Evolutionary conservation across 352 stramenopile species (phyloP).

Genomic region (Saprolegnia parasitica): DNA sequence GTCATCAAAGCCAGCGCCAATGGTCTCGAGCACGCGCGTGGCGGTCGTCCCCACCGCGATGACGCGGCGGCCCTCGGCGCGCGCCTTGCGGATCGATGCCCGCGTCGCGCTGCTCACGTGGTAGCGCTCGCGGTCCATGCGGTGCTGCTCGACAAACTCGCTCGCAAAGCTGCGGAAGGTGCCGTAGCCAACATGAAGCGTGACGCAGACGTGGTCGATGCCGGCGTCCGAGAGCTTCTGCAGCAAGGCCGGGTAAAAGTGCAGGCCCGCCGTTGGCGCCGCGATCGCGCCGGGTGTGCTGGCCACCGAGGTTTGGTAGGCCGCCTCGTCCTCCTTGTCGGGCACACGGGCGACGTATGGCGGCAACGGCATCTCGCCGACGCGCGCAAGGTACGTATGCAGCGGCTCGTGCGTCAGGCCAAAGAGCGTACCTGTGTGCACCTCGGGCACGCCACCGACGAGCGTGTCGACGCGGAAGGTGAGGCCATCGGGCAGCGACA

Average conservation of each 20-base stretch:
- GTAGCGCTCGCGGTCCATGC: conserved; percentile 29
- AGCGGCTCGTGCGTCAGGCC: conserved; percentile 14
- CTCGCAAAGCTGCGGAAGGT: conserved; percentile 28
- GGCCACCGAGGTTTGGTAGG: conserved; percentile 27
- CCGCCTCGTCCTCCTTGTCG: conserved; percentile 28
- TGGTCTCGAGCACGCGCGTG: conserved; percentile 26
- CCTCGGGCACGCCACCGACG: conserved; percentile 26
- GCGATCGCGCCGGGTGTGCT: conserved; percentile 22
- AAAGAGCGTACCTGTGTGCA: conserved; percentile 14
- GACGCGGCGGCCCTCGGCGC: conserved; percentile 13
- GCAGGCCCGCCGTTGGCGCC: conserved; percentile 22
- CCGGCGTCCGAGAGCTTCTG: conserved; percentile 3
- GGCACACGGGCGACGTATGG: conserved; percentile 28
- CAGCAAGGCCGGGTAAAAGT: conserved; percentile 25
- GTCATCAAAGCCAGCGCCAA: conserved; percentile 10
- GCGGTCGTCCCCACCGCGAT: conserved; percentile 26
- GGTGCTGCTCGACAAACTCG: conserved; percentile 28
- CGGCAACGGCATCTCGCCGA: conserved; percentile 27
- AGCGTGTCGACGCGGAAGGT: conserved; percentile 18
- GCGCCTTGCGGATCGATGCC: conserved; percentile 16
- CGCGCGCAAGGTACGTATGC: conserved; percentile 20
- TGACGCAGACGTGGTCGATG: conserved; percentile 26
- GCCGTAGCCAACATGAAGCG: conserved; percentile 25
- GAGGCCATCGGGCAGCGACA: conserved; percentile 8
- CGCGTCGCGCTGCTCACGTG: conserved; percentile 15